phyloP scores from a whole-genome alignment of 495 filamentous ascomycete species.

The Penicillium waksmanii region DNA sequence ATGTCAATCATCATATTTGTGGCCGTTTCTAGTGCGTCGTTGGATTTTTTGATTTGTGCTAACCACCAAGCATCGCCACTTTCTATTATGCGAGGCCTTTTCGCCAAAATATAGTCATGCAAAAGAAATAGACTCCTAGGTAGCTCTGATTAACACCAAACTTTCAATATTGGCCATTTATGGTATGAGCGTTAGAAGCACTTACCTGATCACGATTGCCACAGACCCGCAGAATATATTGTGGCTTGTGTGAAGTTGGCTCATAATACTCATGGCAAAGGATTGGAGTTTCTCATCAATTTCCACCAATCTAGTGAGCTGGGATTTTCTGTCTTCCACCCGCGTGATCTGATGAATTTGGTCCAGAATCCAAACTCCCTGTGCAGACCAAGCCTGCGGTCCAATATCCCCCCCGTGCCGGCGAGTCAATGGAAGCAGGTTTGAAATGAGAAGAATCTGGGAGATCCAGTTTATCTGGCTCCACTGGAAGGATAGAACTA shows the following conservation, averaged over 20 bases:
- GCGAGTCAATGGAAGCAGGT: not conserved
- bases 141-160: not conserved
- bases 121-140: slow-evolving; percentile 5
- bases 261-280: slow-evolving; percentile 7
- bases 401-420: not conserved
- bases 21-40: slow-evolving; percentile 6
- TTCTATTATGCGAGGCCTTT: slow-evolving; percentile 4
- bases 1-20: slow-evolving; percentile 15
- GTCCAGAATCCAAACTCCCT: slow-evolving; percentile 11
- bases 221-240: slow-evolving; percentile 9
- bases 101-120: slow-evolving; percentile 2
- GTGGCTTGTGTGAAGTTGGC: slow-evolving; percentile 2
- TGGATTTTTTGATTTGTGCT: slow-evolving; percentile 7
- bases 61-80: not conserved
- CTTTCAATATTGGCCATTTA: not conserved
- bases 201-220: slow-evolving; percentile 13
- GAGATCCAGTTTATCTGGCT: not conserved
- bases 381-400: slow-evolving; percentile 6
- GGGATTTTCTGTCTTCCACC: not conserved
- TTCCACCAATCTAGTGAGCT: slow-evolving; percentile 2
- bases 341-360: slow-evolving; percentile 10
- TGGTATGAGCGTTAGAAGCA: not conserved
- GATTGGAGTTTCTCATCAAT: slow-evolving; percentile 4
- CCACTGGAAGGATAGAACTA: slow-evolving; percentile 5
- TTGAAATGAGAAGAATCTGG: not conserved